Evolutionary conservation across 1,139 yeast genomes (phyloP).

Genomic region (Pneumocystis jirovecii): DNA sequence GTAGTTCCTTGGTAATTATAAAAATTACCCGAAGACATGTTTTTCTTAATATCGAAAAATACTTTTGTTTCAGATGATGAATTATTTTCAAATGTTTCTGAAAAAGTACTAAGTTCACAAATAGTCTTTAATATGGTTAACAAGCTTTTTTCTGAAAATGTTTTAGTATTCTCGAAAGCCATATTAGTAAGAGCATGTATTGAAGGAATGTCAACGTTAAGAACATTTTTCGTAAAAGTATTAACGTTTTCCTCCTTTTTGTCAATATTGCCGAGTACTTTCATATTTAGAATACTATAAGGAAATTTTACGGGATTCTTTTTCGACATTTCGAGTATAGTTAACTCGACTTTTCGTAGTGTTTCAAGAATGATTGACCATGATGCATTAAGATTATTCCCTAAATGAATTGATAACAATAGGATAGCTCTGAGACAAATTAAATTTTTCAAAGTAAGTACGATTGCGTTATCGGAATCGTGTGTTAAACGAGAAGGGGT

Average conservation of each 20-base stretch:
- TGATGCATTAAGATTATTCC: slow-evolving; percentile 47
- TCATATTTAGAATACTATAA: slow-evolving; percentile 1
- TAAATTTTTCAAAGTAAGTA: slow-evolving; percentile 46
- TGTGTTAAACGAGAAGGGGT: slow-evolving; percentile 15
- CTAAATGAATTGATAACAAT: slow-evolving; percentile 64
- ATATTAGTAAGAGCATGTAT: neutral
- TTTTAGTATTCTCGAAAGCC: slow-evolving; percentile 5
- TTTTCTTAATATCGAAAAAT: neutral
- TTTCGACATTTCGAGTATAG: slow-evolving; percentile 40
- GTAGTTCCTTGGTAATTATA: neutral
- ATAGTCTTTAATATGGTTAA: neutral
- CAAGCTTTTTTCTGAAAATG: slow-evolving; percentile 5
- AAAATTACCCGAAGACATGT: neutral
- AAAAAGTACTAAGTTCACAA: neutral
- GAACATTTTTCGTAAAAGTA: slow-evolving; percentile 1
- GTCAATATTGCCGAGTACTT: slow-evolving; percentile 15
- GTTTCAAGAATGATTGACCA: slow-evolving; percentile 61
- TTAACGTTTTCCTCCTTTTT: slow-evolving; percentile 25
- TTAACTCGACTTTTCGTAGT: slow-evolving; percentile 53
- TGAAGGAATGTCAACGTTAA: neutral
- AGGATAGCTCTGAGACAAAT: slow-evolving; percentile 66
- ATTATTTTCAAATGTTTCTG: neutral
- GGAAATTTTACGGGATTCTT: slow-evolving; percentile 1
- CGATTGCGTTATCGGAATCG: slow-evolving; percentile 5
- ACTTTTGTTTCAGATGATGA: neutral